phyloP scores from a whole-genome alignment of 192 early-diverging fungal genomes.

The Geranomyces michiganensis region DNA sequence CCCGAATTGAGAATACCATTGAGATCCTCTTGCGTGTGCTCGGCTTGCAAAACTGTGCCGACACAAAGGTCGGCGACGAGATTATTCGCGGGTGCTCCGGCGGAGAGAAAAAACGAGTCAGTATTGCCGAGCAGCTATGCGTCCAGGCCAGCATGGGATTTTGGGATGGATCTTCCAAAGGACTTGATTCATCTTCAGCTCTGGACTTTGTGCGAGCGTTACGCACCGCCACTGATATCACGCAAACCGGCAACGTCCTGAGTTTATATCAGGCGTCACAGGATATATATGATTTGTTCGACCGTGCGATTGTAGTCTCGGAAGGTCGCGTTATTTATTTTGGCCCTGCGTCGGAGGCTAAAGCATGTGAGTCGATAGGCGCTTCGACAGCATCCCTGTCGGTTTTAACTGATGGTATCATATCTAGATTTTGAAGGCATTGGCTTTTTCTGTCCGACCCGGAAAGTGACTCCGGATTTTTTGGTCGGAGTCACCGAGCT shows the following conservation, averaged over 20 bases:
- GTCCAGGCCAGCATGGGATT: constrained; percentile 28
- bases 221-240: constrained; percentile 71
- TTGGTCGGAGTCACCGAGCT: constrained; percentile 71
- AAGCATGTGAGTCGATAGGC: constrained; percentile 28
- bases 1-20: constrained; percentile 56
- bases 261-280: constrained; percentile 68
- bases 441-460: constrained; percentile 37
- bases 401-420: no score
- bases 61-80: constrained; percentile 59
- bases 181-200: constrained; percentile 80
- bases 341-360: constrained; percentile 55
- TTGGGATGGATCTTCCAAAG: constrained; percentile 68
- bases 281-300: constrained; percentile 71
- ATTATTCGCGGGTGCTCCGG: constrained; percentile 63
- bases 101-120: constrained; percentile 85
- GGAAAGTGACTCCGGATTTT: constrained; percentile 74
- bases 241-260: constrained; percentile 27
- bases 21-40: constrained; percentile 46
- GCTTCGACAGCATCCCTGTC: no score
- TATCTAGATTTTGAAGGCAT: constrained; percentile 22
- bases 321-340: constrained; percentile 63
- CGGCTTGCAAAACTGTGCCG: constrained; percentile 37
- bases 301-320: constrained; percentile 51
- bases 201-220: constrained; percentile 79
- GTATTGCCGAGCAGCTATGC: constrained; percentile 77